Percentiles rank a stretch among this genome's conserved stretches.
Evolutionary conservation across 495 filamentous ascomycete species (phyloP).

Genomic region (Thozetella sp.): DNA sequence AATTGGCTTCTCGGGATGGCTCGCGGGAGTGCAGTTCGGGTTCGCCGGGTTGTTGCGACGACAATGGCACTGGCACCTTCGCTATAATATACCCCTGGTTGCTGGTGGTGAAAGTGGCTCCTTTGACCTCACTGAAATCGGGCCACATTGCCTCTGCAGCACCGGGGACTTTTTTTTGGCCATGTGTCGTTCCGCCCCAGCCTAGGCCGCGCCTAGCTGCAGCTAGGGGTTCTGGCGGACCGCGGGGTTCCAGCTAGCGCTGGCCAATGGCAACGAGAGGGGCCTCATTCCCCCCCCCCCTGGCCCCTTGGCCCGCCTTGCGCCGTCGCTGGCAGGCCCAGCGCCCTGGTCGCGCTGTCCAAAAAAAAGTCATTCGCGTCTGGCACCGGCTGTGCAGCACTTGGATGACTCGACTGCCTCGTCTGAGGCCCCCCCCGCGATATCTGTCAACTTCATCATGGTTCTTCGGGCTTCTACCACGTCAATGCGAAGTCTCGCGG

Average conservation of each 20-base stretch:
- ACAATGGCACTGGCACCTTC: too few species aligned
- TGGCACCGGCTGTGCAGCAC: not conserved
- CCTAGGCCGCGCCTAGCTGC: not conserved
- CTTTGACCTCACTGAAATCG: not conserved
- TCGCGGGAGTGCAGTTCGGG: not conserved
- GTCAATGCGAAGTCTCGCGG: not conserved
- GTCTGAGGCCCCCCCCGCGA: not conserved
- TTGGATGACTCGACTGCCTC: not conserved
- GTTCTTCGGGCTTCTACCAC: not conserved
- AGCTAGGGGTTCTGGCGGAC: not conserved
- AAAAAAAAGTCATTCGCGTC: not conserved
- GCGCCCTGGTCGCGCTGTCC: not conserved
- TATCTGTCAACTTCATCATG: not conserved
- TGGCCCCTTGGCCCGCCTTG: too few species aligned
- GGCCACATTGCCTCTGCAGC: not conserved
- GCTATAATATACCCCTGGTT: not conserved
- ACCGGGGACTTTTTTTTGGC: not conserved
- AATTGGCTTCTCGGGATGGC: not conserved
- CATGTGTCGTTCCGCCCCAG: constrained; percentile 1
- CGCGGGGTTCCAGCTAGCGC: not conserved
- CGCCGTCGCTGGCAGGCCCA: too few species aligned
- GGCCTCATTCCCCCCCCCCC: not conserved
- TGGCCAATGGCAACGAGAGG: not conserved
- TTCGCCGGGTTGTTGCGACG: not conserved
- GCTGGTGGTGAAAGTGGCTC: not conserved